phyloP scores from a whole-genome alignment of 148 eudicot species.

The Spergularia bocconei region DNA sequence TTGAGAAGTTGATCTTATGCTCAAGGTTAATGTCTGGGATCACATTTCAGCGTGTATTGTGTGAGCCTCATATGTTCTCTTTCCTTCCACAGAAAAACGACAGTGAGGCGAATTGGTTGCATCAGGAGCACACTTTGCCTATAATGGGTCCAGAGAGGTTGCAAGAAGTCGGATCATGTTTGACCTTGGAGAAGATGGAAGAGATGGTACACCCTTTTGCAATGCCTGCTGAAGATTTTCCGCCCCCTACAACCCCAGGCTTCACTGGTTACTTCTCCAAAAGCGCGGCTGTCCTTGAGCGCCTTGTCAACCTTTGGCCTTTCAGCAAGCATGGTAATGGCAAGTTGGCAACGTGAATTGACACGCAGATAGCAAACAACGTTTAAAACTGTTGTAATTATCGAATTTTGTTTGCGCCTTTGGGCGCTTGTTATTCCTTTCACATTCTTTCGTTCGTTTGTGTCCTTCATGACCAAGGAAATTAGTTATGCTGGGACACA shows the following conservation, averaged over 20 bases:
- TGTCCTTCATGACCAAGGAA: not conserved
- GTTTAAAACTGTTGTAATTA: slow-evolving; percentile 12
- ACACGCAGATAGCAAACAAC: not conserved
- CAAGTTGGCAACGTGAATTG: slow-evolving; percentile 52
- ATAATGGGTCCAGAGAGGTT: slow-evolving; percentile 98
- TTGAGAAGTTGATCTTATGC: not conserved
- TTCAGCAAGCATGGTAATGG: slow-evolving; percentile 61
- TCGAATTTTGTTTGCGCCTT: slow-evolving; percentile 16
- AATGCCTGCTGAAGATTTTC: slow-evolving; percentile 98
- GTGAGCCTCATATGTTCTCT: slow-evolving; percentile 11
- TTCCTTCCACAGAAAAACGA: slow-evolving; percentile 51
- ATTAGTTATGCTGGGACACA: too few species aligned
- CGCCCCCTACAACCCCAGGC: slow-evolving; percentile 77
- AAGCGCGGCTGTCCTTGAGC: slow-evolving; percentile 87
- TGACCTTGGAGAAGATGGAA: slow-evolving; percentile 83
- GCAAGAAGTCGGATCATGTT: slow-evolving; percentile 77
- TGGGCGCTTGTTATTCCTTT: slow-evolving; percentile 1
- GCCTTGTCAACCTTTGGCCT: slow-evolving; percentile 89
- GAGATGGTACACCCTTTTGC: slow-evolving; percentile 82
- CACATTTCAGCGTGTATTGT: not conserved
- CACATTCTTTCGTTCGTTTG: slow-evolving; percentile 3
- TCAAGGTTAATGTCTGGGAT: not conserved
- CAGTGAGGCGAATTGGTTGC: slow-evolving; percentile 66
- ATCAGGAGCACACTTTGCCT: slow-evolving; percentile 92
- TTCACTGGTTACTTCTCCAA: slow-evolving; percentile 93